Evolutionary conservation across 2,329 filamentous ascomycete species (phyloP).

Genomic region (Fusarium sp.): DNA sequence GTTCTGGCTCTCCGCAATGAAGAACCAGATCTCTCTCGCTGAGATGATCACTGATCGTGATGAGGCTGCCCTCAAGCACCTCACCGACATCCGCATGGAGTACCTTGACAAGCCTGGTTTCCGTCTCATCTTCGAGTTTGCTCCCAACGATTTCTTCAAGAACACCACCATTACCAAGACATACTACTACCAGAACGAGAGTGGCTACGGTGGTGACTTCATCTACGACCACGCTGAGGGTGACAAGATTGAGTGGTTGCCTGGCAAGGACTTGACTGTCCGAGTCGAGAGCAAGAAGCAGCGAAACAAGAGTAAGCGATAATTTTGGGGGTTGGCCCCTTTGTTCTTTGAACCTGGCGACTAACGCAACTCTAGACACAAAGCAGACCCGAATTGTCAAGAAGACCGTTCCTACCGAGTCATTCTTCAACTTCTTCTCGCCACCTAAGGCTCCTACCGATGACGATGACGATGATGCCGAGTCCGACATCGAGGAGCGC

Average conservation of each 20-base stretch:
- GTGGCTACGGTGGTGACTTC: conserved; percentile 97
- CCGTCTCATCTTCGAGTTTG: conserved; percentile 97
- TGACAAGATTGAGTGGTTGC: conserved; percentile 97
- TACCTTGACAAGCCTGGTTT: conserved; percentile 98
- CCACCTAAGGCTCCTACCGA: conserved; percentile 87
- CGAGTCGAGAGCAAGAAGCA: conserved; percentile 99
- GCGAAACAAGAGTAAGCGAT: conserved; percentile 90
- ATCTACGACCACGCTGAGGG: conserved; percentile 99
- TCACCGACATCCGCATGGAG: conserved; percentile 97
- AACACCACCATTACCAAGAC: conserved; percentile 99
- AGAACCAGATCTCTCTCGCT: conserved; percentile 96
- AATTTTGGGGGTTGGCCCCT: background rate
- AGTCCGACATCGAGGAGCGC: conserved; percentile 94
- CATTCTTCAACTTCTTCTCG: conserved; percentile 99
- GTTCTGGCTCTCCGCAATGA: conserved; percentile 99
- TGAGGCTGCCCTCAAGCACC: conserved; percentile 88
- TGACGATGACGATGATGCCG: conserved; percentile 75
- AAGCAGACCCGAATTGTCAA: conserved; percentile 99
- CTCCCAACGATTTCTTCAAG: conserved; percentile 94
- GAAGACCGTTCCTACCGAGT: conserved; percentile 98
- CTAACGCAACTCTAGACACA: conserved; percentile 71
- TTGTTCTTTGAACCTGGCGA: background rate
- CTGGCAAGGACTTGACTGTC: conserved; percentile 91
- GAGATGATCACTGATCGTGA: conserved; percentile 99
- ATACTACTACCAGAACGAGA: conserved; percentile 99